Evolutionary conservation across 1,284 basidiomycete species (phyloP).

Genomic region (Fomitopsis palustris): DNA sequence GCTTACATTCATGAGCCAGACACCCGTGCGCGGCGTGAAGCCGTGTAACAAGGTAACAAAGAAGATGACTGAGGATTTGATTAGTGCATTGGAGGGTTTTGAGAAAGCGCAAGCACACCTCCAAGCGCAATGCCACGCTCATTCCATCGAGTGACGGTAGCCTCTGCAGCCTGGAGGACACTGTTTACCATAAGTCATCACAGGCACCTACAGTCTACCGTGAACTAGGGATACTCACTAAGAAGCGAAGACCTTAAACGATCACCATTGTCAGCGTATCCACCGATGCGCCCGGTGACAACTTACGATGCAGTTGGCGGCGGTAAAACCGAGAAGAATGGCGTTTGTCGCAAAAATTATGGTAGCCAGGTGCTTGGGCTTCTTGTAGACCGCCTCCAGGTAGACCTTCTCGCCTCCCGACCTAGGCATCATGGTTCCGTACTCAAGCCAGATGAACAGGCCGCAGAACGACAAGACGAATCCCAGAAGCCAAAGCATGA

Average conservation of each 20-base stretch:
- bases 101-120: no score
- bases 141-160: slow-evolving; percentile 41
- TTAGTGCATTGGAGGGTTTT: no score
- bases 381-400: slow-evolving; percentile 65
- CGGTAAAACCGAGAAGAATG: slow-evolving; percentile 56
- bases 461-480: slow-evolving; percentile 60
- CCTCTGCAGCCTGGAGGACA: slow-evolving; percentile 45
- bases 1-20: slow-evolving; percentile 28
- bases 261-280: background rate
- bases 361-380: slow-evolving; percentile 58
- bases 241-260: slow-evolving; percentile 6
- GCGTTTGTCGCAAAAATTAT: slow-evolving; percentile 59
- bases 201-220: background rate
- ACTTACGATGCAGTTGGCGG: slow-evolving; percentile 52
- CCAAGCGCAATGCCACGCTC: slow-evolving; percentile 55
- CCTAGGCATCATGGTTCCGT: slow-evolving; percentile 54
- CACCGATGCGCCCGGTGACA: background rate
- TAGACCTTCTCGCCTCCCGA: slow-evolving; percentile 76
- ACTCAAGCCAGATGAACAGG: slow-evolving; percentile 67
- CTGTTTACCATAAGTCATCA: slow-evolving; percentile 23
- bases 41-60: slow-evolving; percentile 22
- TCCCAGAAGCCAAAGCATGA: slow-evolving; percentile 74
- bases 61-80: slow-evolving; percentile 24
- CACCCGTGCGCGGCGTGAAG: slow-evolving; percentile 22
- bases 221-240: slow-evolving; percentile 7